Percentiles rank a stretch among this genome's conserved stretches.
These are phyloP conservation scores for Colletotrichum higginsianum DNA, from an alignment of 2,329 filamentous ascomycete genomes.

Conservation along the genomic window DNA sequence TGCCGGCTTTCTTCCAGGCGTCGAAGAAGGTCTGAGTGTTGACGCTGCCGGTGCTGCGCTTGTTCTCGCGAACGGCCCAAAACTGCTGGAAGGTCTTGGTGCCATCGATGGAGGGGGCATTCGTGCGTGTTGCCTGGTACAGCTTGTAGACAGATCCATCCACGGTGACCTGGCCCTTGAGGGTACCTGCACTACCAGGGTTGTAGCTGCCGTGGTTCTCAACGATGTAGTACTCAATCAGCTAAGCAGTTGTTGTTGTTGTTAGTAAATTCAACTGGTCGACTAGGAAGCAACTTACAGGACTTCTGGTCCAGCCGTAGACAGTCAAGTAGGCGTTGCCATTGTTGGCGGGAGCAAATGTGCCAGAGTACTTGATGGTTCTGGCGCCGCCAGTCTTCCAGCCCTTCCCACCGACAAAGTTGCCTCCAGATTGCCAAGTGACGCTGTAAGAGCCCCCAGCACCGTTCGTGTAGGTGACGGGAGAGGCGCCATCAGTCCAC, in stretches of 20 bases:
- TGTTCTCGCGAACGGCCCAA: slow-evolving; percentile 66
- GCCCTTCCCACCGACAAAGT: slow-evolving; percentile 72
- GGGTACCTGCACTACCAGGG: slow-evolving; percentile 51
- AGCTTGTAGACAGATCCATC: slow-evolving; percentile 58
- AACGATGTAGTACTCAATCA: slow-evolving; percentile 44
- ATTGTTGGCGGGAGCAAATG: slow-evolving; percentile 49
- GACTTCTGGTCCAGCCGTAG: slow-evolving; percentile 56
- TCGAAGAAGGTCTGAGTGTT: slow-evolving; percentile 66
- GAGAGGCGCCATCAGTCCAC: slow-evolving; percentile 59
- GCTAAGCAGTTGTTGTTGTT: too few species aligned
- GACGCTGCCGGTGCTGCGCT: slow-evolving; percentile 66
- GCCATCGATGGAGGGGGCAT: slow-evolving; percentile 63
- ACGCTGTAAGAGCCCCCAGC: slow-evolving; percentile 60
- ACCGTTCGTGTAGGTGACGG: slow-evolving; percentile 61
- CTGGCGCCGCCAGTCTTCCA: slow-evolving; percentile 67
- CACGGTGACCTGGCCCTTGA: slow-evolving; percentile 53
- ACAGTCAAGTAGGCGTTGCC: slow-evolving; percentile 55
- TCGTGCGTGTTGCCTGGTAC: slow-evolving; percentile 53
- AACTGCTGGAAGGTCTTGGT: slow-evolving; percentile 67
- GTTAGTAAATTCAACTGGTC: not conserved
- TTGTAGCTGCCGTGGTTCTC: slow-evolving; percentile 56
- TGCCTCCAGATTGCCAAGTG: slow-evolving; percentile 62
- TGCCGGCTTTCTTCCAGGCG: slow-evolving; percentile 64
- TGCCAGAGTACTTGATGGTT: slow-evolving; percentile 49
- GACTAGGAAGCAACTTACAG: slow-evolving; percentile 45